These are phyloP conservation scores for Aschersonia sp. DNA, from an alignment of 2,329 filamentous ascomycete species.

Conservation along the genomic window DNA sequence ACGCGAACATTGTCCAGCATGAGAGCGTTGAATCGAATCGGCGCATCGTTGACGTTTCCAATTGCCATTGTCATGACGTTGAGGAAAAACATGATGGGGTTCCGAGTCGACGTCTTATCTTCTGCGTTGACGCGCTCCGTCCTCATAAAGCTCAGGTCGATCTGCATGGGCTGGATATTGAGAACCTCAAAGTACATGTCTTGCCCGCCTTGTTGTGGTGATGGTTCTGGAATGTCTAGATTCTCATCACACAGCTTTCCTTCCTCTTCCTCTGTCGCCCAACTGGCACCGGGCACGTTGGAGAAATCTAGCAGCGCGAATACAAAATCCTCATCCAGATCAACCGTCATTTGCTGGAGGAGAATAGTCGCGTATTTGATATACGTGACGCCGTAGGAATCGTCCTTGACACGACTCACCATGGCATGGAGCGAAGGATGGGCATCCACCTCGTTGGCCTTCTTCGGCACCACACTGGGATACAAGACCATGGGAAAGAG, in stretches of 20 bases:
- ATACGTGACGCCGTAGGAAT: conserved; percentile 93
- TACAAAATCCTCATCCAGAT: conserved; percentile 96
- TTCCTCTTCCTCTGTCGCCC: conserved; percentile 53
- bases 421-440: conserved; percentile 89
- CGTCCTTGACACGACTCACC: conserved; percentile 90
- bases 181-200: conserved; percentile 97
- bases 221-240: conserved; percentile 84
- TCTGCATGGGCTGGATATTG: conserved; percentile 95
- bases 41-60: conserved; percentile 96
- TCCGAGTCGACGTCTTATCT: conserved; percentile 78
- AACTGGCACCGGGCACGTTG: conserved; percentile 80
- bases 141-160: conserved; percentile 91
- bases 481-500: conserved; percentile 97
- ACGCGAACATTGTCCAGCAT: conserved; percentile 92
- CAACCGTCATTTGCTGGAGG: conserved; percentile 93
- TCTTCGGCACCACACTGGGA: conserved; percentile 94
- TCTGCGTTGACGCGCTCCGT: conserved; percentile 94
- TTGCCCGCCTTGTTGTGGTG: conserved; percentile 67
- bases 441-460: conserved; percentile 86
- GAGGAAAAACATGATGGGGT: conserved; percentile 96
- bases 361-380: conserved; percentile 95
- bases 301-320: conserved; percentile 91
- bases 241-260: conserved; percentile 80
- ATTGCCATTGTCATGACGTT: conserved; percentile 99
- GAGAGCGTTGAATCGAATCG: conserved; percentile 81